These are phyloP conservation scores for Pseudopithomyces chartarum DNA, from an alignment of 2,329 filamentous ascomycete genomes.

Conservation along the genomic window DNA sequence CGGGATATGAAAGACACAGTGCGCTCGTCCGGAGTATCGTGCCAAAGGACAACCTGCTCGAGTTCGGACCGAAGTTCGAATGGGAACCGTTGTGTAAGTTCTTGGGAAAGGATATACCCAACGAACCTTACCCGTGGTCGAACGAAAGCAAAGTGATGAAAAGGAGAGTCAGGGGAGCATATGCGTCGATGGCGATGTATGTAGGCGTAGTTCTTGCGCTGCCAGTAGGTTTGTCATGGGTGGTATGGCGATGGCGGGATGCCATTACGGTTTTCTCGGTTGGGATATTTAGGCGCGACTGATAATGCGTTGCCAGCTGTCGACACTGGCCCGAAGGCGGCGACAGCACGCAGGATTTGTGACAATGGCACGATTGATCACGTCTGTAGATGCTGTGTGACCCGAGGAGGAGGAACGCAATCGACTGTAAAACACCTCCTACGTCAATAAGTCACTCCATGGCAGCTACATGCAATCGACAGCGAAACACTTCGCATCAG, in stretches of 20 bases:
- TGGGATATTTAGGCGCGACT: background rate
- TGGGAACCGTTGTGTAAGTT: conserved; percentile 34
- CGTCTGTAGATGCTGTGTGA: no score
- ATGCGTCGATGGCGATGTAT: background rate
- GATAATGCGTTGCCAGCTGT: background rate
- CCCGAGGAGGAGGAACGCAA: no score
- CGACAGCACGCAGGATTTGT: no score
- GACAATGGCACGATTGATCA: no score
- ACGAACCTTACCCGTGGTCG: conserved; percentile 18
- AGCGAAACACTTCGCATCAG: no score
- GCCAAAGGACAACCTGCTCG: conserved; percentile 24
- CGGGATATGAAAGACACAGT: conserved; percentile 22
- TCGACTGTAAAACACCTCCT: no score
- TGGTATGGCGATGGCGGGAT: background rate
- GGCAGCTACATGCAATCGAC: no score
- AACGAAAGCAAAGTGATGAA: conserved; percentile 11
- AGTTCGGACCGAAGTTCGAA: conserved; percentile 21
- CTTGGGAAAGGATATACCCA: conserved; percentile 24
- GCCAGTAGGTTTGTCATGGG: background rate
- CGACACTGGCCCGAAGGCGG: no score
- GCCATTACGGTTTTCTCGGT: background rate
- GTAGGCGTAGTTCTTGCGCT: background rate
- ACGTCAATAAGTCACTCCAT: no score
- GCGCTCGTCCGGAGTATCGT: conserved; percentile 18
- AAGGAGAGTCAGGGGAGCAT: background rate